These are phyloP conservation scores for Fistulinella cinereoalba DNA, from an alignment of 1,284 basidiomycete genomes.

Conservation along the genomic window DNA sequence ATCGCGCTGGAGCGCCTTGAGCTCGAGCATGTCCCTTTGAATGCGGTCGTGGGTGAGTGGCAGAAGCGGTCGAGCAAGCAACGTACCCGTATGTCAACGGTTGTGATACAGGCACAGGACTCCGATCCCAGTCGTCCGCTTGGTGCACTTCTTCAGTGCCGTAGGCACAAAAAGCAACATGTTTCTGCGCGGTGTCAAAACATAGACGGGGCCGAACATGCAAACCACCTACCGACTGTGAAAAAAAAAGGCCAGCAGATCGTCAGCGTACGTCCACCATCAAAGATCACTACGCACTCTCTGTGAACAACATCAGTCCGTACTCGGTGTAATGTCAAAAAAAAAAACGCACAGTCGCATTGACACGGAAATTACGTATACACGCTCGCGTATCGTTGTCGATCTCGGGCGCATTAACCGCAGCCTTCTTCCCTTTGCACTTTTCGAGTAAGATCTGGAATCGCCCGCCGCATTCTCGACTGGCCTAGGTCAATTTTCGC, in stretches of 20 bases:
- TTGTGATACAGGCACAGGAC: constrained; percentile 49
- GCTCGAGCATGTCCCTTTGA: constrained; percentile 62
- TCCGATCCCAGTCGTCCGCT: constrained; percentile 72
- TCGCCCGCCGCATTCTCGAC: constrained; percentile 20
- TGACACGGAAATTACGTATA: constrained; percentile 27
- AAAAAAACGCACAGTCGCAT: constrained; percentile 17
- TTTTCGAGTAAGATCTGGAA: constrained; percentile 28
- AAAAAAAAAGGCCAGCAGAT: not conserved
- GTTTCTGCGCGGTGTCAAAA: constrained; percentile 37
- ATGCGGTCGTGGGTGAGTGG: no score
- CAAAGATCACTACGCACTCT: constrained; percentile 15
- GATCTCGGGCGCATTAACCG: constrained; percentile 10
- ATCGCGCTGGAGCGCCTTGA: constrained; percentile 58
- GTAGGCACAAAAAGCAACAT: constrained; percentile 54
- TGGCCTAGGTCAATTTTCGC: constrained; percentile 1
- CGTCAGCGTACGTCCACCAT: not conserved
- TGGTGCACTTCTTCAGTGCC: constrained; percentile 52
- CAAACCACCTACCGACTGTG: constrained; percentile 13
- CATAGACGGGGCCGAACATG: not conserved
- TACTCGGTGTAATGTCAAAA: not conserved
- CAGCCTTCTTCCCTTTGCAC: constrained; percentile 11
- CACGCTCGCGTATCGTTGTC: constrained; percentile 23
- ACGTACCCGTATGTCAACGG: constrained; percentile 54
- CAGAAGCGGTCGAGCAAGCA: constrained; percentile 19
- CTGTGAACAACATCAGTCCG: constrained; percentile 3